Base-by-base conservation (phyloP, 129 eudicot genomes). In the Saposhnikovia divaricata region DNA sequence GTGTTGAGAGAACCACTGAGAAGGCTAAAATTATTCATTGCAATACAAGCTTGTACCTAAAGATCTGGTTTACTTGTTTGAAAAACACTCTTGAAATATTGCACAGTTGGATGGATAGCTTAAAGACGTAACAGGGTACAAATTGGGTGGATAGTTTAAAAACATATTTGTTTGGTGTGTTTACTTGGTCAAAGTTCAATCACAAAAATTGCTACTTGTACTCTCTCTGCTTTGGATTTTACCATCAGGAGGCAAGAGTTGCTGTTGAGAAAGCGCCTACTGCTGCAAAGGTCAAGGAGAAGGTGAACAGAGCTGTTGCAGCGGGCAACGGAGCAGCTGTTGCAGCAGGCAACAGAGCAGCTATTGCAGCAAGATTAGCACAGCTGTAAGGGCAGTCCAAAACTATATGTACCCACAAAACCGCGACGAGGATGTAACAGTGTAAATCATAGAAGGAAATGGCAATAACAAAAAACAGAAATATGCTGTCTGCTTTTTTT, bases 271-370 rank as follows among this genome's bases (percentile, higher is more conserved):
- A 85, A 87, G 91, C 96, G 38, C 59, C 77, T 72, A 57, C 37
- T 38, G 74, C 89, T 9, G 81, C 85, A 21, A 82, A 31, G 34
- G 34, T 31, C 34, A 1, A 31, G 18, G 91, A 86, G 79, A 86
- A 90, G 78, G 91, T 87, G 74, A 89, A 34, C 37, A 86, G 85
- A 83, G 90, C 93, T 21, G 90, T 89, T 31, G 81, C 89, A 18
- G 91, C 90, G 38, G 97, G 91, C 77, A 91, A 91, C 83, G n/a
- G n/a, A n/a, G n/a, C n/a, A 82, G 90, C 93, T 21, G 90, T 89
- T 31, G 81, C 89, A 18, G 91, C 90, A 38, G 97, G 91, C 77
- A 91, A 91, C 83, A 85, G 83, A 72, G 89, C 97, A 2, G 97
- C 93, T 57, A 91, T 80, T 72, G 91, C 96, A 37, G 93, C 96